A percentile compares a stretch with the other conserved stretches of the same genome.
Conservation (phyloP, 1,284 basidiomycete species). For the Cystobasidium sp. region DNA sequence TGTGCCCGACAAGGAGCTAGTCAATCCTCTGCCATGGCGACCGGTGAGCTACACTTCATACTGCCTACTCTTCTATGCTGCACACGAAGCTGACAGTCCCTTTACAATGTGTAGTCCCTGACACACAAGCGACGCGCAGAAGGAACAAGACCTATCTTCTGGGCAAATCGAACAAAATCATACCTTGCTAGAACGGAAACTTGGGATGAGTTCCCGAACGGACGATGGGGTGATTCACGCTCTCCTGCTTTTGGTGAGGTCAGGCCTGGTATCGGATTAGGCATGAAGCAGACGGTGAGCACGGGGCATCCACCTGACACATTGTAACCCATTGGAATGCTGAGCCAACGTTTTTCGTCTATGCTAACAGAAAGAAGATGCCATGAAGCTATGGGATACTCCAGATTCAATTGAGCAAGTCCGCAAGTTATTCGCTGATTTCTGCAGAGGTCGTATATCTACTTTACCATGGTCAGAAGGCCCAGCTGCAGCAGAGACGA, state of each 20-base stretch:
- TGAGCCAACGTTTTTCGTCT: constrained; percentile 46
- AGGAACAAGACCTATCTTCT: constrained; percentile 91
- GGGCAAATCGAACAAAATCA: constrained; percentile 89
- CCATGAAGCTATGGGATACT: constrained; percentile 77
- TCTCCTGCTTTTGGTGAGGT: constrained; percentile 59
- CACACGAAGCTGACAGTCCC: neutral
- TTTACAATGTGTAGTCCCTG: constrained; percentile 65
- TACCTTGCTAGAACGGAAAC: constrained; percentile 75
- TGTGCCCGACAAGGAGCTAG: constrained; percentile 52
- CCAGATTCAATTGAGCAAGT: constrained; percentile 75
- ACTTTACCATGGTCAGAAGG: constrained; percentile 88
- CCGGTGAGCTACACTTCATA: constrained; percentile 63
- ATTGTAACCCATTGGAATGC: neutral
- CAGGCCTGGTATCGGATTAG: constrained; percentile 55
- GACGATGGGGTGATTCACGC: constrained; percentile 59
- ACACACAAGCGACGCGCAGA: constrained; percentile 85
- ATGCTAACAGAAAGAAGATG: constrained; percentile 65
- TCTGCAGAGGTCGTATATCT: constrained; percentile 66
- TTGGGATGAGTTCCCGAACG: constrained; percentile 59
- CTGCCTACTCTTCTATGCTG: constrained; percentile 42
- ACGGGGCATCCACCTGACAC: neutral
- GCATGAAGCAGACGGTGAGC: constrained; percentile 55
- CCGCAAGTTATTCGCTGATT: constrained; percentile 73
- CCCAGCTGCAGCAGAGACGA: constrained; percentile 82
- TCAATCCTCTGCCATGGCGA: constrained; percentile 75